Conservation (phyloP, 108 stramenopile species). For the Cyclotella choctawhatcheeana region DNA sequence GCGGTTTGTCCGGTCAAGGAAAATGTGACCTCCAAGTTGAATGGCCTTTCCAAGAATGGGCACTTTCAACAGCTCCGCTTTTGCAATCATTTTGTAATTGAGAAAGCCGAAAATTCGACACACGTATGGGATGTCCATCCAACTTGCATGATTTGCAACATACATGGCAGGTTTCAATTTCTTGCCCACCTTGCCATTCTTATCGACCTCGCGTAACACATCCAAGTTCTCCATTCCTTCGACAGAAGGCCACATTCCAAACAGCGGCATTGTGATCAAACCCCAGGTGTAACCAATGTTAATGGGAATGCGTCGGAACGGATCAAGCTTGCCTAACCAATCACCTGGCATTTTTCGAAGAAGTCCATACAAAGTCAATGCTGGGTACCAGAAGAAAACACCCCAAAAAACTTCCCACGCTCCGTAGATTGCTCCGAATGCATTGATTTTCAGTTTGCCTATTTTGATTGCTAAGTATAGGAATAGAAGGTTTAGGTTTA, state of each 20-base stretch:
- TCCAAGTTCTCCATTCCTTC: slow-evolving; percentile 55
- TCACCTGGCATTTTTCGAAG: slow-evolving; percentile 42
- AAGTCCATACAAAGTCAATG: slow-evolving; percentile 39
- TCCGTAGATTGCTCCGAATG: slow-evolving; percentile 51
- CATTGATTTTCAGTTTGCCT: slow-evolving; percentile 55
- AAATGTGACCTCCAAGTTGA: slow-evolving; percentile 50
- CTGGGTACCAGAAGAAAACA: slow-evolving; percentile 50
- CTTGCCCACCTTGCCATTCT: slow-evolving; percentile 53
- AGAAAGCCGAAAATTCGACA: slow-evolving; percentile 41
- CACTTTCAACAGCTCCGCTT: slow-evolving; percentile 59
- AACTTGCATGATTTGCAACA: slow-evolving; percentile 68
- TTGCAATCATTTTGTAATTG: slow-evolving; percentile 64
- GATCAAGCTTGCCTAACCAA: slow-evolving; percentile 50
- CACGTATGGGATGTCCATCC: slow-evolving; percentile 66
- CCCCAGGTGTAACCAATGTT: slow-evolving; percentile 47
- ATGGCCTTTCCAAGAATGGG: slow-evolving; percentile 61
- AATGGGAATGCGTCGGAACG: slow-evolving; percentile 50
- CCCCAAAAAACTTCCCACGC: slow-evolving; percentile 52
- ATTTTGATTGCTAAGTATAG: slow-evolving; percentile 31
- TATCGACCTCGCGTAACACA: slow-evolving; percentile 34
- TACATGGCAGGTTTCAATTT: slow-evolving; percentile 55
- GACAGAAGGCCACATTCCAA: slow-evolving; percentile 45
- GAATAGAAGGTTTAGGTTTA: background rate
- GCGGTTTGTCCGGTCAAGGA: slow-evolving; percentile 54
- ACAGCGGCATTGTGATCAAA: slow-evolving; percentile 30